These are phyloP conservation scores for Aureobasidium sp. DNA, from an alignment of 2,329 filamentous ascomycete species.

Conservation along the genomic window DNA sequence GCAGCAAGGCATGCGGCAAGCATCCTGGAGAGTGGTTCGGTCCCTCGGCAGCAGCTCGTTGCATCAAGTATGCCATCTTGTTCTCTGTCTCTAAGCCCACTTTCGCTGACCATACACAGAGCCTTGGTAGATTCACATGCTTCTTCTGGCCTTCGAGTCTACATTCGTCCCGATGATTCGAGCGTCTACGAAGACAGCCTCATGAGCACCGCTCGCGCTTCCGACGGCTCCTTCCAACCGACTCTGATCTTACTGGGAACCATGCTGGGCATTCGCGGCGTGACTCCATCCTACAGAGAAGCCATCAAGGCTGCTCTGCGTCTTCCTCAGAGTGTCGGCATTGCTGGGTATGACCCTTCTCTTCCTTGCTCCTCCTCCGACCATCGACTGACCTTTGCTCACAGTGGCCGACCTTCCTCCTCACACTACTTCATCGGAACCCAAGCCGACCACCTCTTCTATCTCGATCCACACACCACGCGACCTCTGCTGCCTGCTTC, in stretches of 20 bases:
- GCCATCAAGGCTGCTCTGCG: slow-evolving; percentile 78
- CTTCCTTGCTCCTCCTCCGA: neutral
- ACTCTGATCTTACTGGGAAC: slow-evolving; percentile 86
- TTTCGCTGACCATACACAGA: slow-evolving; percentile 50
- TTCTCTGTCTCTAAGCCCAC: slow-evolving; percentile 12
- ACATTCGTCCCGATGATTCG: slow-evolving; percentile 79
- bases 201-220: slow-evolving; percentile 63
- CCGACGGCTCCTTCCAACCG: slow-evolving; percentile 61
- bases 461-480: slow-evolving; percentile 88
- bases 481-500: slow-evolving; percentile 59
- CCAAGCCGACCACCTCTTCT: slow-evolving; percentile 77
- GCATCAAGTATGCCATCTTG: slow-evolving; percentile 65
- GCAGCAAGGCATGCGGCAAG: slow-evolving; percentile 80
- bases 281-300: slow-evolving; percentile 92
- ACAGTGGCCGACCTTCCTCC: slow-evolving; percentile 77
- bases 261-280: slow-evolving; percentile 82
- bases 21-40: slow-evolving; percentile 98
- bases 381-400: neutral
- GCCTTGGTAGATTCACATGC: slow-evolving; percentile 61
- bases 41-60: slow-evolving; percentile 88
- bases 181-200: slow-evolving; percentile 92
- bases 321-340: slow-evolving; percentile 87
- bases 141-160: slow-evolving; percentile 63
- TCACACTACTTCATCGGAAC: slow-evolving; percentile 71
- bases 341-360: slow-evolving; percentile 50